phyloP scores from a whole-genome alignment of 2,329 filamentous ascomycete genomes.

The Eutypa lata region DNA sequence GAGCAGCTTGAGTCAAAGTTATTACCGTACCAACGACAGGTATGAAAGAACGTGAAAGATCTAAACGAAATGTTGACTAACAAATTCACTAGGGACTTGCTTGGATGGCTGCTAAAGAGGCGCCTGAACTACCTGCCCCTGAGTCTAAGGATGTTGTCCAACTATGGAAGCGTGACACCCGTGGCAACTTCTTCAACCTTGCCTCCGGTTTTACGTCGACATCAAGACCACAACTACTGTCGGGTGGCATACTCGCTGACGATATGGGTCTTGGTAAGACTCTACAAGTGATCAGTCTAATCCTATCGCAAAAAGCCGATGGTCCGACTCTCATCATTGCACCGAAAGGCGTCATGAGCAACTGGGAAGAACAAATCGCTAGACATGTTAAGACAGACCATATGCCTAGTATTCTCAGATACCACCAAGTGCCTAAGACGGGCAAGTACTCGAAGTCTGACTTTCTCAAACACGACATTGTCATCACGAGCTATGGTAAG shows the following conservation, averaged over 20 bases:
- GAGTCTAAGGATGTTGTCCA: slow-evolving; percentile 65
- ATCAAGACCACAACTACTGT: slow-evolving; percentile 60
- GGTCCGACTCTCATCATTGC: slow-evolving; percentile 76
- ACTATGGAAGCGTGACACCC: slow-evolving; percentile 65
- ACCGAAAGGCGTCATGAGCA: slow-evolving; percentile 84
- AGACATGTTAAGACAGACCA: slow-evolving; percentile 66
- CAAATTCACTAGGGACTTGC: slow-evolving; percentile 61
- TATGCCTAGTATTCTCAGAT: slow-evolving; percentile 65
- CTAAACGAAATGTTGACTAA: slow-evolving; percentile 5
- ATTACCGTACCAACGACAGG: slow-evolving; percentile 74
- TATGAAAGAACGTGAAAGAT: slow-evolving; percentile 18
- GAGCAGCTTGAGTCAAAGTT: slow-evolving; percentile 61
- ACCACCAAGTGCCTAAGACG: slow-evolving; percentile 65
- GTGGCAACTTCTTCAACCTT: slow-evolving; percentile 58
- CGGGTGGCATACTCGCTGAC: slow-evolving; percentile 82
- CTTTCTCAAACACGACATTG: slow-evolving; percentile 66
- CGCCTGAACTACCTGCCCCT: slow-evolving; percentile 58
- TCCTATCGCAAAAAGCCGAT: slow-evolving; percentile 50
- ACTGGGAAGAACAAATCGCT: slow-evolving; percentile 79
- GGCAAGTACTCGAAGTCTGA: slow-evolving; percentile 42
- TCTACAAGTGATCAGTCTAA: slow-evolving; percentile 77
- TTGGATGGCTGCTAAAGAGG: slow-evolving; percentile 79
- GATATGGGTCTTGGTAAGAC: slow-evolving; percentile 95
- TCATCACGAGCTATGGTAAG: slow-evolving; percentile 83
- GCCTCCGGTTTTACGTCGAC: slow-evolving; percentile 66